phyloP scores from a whole-genome alignment of 129 eudicot genomes.

The Centella asiatica region DNA sequence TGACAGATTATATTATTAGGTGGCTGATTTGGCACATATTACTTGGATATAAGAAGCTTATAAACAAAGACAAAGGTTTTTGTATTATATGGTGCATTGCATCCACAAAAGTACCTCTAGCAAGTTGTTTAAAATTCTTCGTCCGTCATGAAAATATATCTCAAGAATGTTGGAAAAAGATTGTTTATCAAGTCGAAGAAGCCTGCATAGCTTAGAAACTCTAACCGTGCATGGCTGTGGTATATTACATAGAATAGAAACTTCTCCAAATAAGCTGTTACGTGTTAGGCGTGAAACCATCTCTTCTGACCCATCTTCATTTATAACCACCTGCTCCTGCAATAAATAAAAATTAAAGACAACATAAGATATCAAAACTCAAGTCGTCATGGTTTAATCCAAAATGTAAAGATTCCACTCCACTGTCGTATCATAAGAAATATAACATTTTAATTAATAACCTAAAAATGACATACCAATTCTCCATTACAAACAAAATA shows the following conservation, averaged over 20 bases:
- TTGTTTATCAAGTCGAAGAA: constrained; percentile 85
- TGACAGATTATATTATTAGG: constrained; percentile 32
- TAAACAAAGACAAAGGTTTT: background rate
- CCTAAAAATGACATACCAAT: constrained; percentile 46
- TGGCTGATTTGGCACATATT: background rate
- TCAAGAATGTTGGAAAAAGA: constrained; percentile 83
- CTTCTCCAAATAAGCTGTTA: constrained; percentile 68
- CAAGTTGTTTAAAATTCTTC: constrained; percentile 63
- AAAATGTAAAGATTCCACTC: too few species aligned
- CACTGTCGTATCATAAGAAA: too few species aligned
- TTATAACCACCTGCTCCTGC: constrained; percentile 78
- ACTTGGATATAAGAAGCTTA: background rate
- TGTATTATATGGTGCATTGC: background rate
- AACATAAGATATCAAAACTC: background rate
- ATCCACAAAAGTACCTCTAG: constrained; percentile 53
- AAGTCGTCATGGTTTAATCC: background rate
- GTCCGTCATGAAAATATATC: constrained; percentile 85
- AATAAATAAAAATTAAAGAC: background rate
- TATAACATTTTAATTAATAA: background rate
- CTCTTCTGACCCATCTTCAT: constrained; percentile 71
- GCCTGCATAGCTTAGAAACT: constrained; percentile 78
- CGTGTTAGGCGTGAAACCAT: constrained; percentile 51
- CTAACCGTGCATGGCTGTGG: constrained; percentile 92
- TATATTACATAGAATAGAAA: constrained; percentile 78
- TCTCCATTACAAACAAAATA: constrained; percentile 83